phyloP scores from a whole-genome alignment of 805 yeast species.

The Monosporozyma aerobia region DNA sequence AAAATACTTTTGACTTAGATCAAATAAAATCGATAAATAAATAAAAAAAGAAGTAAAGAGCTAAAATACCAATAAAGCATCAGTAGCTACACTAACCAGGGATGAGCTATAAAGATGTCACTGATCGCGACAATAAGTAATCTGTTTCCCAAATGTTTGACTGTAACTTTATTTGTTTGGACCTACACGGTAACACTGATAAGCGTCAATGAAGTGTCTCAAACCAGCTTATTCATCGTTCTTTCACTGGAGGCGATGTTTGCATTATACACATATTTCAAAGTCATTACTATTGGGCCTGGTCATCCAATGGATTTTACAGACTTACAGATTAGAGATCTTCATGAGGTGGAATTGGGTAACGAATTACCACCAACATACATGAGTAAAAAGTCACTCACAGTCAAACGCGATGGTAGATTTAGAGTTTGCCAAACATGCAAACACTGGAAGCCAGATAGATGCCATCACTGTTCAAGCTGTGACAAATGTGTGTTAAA shows the following conservation, averaged over 20 bases:
- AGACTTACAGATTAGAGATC: conserved; percentile 31
- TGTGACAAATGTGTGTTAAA: conserved; percentile 62
- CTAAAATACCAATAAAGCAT: not conserved
- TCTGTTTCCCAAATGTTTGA: conserved; percentile 22
- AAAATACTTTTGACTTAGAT: not conserved
- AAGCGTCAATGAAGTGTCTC: conserved; percentile 10
- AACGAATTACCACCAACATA: conserved; percentile 36
- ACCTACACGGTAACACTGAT: conserved; percentile 15
- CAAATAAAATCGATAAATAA: not conserved
- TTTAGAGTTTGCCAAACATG: conserved; percentile 66
- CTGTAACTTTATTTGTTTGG: conserved; percentile 16
- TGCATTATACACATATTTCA: conserved; percentile 41
- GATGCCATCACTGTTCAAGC: conserved; percentile 76
- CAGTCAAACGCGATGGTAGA: conserved; percentile 49
- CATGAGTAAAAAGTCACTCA: conserved; percentile 34
- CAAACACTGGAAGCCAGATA: conserved; percentile 68
- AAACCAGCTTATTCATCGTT: conserved; percentile 4
- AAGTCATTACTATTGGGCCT: conserved; percentile 45
- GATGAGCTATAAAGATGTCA: not conserved
- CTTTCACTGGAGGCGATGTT: not conserved
- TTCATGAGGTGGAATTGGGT: conserved; percentile 23
- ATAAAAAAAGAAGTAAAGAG: not conserved
- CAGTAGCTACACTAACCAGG: not conserved
- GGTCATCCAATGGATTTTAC: conserved; percentile 58
- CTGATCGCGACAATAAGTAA: not conserved